Evolutionary conservation across 169 alveolate genomes (phyloP).

Genomic region (Cystoisospora suis): DNA sequence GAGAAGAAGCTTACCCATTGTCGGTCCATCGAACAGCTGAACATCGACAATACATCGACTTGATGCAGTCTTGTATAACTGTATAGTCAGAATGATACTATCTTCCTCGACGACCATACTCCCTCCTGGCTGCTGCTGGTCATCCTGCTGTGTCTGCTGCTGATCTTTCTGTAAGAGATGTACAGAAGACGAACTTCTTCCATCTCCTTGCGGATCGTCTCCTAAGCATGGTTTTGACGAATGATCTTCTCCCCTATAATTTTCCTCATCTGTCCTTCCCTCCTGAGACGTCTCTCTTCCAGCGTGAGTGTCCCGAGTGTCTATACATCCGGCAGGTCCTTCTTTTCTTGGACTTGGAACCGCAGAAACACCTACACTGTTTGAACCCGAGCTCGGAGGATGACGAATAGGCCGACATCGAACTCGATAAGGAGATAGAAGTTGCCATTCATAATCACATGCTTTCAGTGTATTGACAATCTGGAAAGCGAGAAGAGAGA

Average conservation of each 20-base stretch:
- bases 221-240: neutral
- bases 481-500: conserved; percentile 30
- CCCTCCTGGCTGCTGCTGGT: neutral
- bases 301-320: too few relatives aligned
- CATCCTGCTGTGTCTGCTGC: conserved; percentile 42
- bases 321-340: too few relatives aligned
- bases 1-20: conserved; percentile 49
- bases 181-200: neutral
- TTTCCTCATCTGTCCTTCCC: too few relatives aligned
- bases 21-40: conserved; percentile 66
- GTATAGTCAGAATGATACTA: conserved; percentile 45
- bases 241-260: too few relatives aligned
- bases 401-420: conserved; percentile 67
- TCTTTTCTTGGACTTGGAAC: too few relatives aligned
- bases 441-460: conserved; percentile 65
- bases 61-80: conserved; percentile 54
- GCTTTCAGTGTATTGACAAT: conserved; percentile 67
- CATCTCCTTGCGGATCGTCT: neutral
- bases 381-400: too few relatives aligned
- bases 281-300: too few relatives aligned
- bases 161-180: neutral
- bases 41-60: conserved; percentile 66
- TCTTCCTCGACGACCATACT: conserved; percentile 48
- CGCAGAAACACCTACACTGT: too few relatives aligned
- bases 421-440: conserved; percentile 55